Base-by-base conservation (phyloP, 352 stramenopile genomes). In the Thalassiosira mediterranea region DNA sequence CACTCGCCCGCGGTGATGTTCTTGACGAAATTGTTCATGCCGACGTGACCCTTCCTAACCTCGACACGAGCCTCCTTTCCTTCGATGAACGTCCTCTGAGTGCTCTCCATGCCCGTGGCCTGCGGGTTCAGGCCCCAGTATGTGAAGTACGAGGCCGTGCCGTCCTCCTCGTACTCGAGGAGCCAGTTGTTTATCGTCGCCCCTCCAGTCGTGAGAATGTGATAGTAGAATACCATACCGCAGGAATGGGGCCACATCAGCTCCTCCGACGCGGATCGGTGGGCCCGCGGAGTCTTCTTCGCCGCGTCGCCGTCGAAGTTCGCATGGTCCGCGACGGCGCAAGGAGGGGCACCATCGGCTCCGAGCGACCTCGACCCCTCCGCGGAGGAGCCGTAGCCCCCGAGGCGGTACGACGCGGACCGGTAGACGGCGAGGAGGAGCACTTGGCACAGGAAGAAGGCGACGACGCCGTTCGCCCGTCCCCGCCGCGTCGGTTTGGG, bases 171-270 rank as follows among this genome's bases (percentile, higher is more conserved):
- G 19, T 58, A 29, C 17, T 68, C 57, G 32, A 21, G 21, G n/a
- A 69, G 48, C 57, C 60, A 69, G 3, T 37, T 5, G 32, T 59
- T 69, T 25, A 69, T 69, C 17, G 44, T 31, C 34, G 60, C 17
- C 13, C 60, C 60, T n/a, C 60, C 60, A 13, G 60, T 69, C 11
- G 28, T 46, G 1, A 44, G 26, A 19, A 69, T 59, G 60, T 69
- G 60, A 34, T 69, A 69, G 40, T 47, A 69, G 21, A 69, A 59
- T 21, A 69, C 13, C 4, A 69, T 47, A 4, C 60, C 60, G n/a
- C 60, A 69, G 10, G 31, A 44, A 23, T 66, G 38, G 3, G 57
- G 57, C 13, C 49, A 54, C 21, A 37, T 28, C n/a, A 40, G 15
- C 17, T 52, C 37, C 10, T 66, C 44, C 0, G 53, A 44, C 8